phyloP scores from a whole-genome alignment of 331 rosid species.

The Rhamnella rubrinervis region DNA sequence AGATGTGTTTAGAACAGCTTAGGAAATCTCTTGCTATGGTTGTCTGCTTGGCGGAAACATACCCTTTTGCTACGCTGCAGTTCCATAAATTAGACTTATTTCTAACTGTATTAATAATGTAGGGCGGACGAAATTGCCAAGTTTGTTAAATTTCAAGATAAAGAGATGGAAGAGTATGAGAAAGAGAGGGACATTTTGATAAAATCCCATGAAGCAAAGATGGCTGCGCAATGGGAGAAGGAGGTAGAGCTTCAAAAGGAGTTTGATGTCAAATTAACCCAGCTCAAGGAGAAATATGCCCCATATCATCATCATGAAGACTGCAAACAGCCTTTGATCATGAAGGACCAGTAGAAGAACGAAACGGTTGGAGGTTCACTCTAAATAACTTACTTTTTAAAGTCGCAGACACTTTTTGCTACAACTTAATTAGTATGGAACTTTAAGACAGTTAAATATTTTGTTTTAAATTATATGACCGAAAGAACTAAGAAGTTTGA shows the following conservation, averaged over 20 bases:
- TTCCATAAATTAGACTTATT: background rate
- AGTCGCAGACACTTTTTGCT: too few species aligned
- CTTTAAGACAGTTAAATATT: too few species aligned
- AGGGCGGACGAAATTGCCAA: slow-evolving; percentile 53
- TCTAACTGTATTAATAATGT: background rate
- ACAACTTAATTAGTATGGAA: too few species aligned
- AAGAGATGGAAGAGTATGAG: slow-evolving; percentile 63
- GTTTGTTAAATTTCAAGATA: slow-evolving; percentile 63
- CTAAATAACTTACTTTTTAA: too few species aligned
- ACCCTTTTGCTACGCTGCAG: background rate
- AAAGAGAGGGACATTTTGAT: slow-evolving; percentile 48
- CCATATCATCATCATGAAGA: slow-evolving; percentile 27
- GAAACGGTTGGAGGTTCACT: too few species aligned
- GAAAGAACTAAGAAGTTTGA: too few species aligned
- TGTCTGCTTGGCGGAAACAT: background rate
- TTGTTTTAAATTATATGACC: too few species aligned
- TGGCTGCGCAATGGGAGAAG: slow-evolving; percentile 64
- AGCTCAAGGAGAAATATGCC: slow-evolving; percentile 62
- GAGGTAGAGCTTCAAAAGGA: slow-evolving; percentile 57
- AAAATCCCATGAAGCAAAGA: slow-evolving; percentile 44
- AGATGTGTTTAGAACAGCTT: background rate
- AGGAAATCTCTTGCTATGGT: background rate
- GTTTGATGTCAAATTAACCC: slow-evolving; percentile 40
- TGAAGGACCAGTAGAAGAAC: too few species aligned
- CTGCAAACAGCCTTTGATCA: background rate